Conservation (phyloP, 441 rosid genomes). For the Populus hybrid region DNA sequence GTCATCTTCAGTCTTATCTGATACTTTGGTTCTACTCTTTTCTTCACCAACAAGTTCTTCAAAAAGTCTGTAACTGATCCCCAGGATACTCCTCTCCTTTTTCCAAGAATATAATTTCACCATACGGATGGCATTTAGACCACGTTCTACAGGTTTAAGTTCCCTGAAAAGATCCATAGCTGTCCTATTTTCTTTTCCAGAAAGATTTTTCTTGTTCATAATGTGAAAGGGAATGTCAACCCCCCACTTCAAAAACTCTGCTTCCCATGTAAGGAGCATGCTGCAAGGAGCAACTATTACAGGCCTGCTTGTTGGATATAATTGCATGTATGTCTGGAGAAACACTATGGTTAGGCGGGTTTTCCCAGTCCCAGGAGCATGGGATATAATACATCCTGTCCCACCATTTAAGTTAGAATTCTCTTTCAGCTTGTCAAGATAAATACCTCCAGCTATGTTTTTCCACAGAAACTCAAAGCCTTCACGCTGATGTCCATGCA, state of each 20-base stretch:
- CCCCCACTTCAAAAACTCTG: constrained; percentile 64
- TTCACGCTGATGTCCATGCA: constrained; percentile 67
- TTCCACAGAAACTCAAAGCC: constrained; percentile 82
- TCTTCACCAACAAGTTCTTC: constrained; percentile 39
- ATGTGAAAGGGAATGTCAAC: constrained; percentile 49
- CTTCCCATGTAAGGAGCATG: constrained; percentile 66
- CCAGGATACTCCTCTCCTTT: constrained; percentile 46
- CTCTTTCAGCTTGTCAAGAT: constrained; percentile 42
- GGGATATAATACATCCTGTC: constrained; percentile 77
- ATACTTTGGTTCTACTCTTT: not conserved
- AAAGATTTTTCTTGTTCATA: constrained; percentile 40
- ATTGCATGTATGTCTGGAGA: constrained; percentile 47
- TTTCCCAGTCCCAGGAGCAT: constrained; percentile 87
- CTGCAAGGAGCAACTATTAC: constrained; percentile 64
- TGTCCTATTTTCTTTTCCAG: constrained; percentile 39
- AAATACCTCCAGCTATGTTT: constrained; percentile 57
- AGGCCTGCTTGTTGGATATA: constrained; percentile 57
- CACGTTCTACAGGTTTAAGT: constrained; percentile 7
- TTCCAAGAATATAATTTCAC: constrained; percentile 60
- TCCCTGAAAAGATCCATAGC: constrained; percentile 19
- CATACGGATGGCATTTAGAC: constrained; percentile 23
- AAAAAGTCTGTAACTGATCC: constrained; percentile 55
- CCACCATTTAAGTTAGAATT: constrained; percentile 22
- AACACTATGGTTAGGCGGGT: constrained; percentile 68
- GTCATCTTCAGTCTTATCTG: not conserved